Evolutionary conservation across 2,329 filamentous ascomycete genomes (phyloP).

Genomic region (Blastomyces silverae): DNA sequence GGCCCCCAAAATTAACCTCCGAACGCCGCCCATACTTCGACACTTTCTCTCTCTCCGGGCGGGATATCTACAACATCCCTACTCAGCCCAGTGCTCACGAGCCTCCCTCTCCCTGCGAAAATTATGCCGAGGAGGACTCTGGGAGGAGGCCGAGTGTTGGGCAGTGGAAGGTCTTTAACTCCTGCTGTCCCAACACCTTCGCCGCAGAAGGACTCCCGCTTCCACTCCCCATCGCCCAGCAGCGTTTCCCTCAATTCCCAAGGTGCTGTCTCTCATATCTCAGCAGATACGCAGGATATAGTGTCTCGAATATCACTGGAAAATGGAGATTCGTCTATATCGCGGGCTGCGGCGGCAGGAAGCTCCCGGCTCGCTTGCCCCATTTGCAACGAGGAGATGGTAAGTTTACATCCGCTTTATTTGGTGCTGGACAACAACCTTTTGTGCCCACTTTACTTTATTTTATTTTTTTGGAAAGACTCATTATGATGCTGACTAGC

Average conservation of each 20-base stretch:
- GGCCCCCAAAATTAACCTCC: not conserved
- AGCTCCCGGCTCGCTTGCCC: slow-evolving; percentile 75
- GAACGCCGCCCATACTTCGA: not conserved
- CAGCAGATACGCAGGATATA: slow-evolving; percentile 69
- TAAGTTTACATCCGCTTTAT: slow-evolving; percentile 37
- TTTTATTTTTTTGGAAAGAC: not conserved
- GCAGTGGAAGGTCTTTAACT: slow-evolving; percentile 74
- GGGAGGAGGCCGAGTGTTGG: slow-evolving; percentile 85
- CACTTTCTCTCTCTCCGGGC: not conserved
- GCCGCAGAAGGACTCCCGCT: slow-evolving; percentile 24
- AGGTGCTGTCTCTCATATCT: slow-evolving; percentile 63
- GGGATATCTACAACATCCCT: not conserved
- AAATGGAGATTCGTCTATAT: slow-evolving; percentile 45
- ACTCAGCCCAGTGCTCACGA: not conserved
- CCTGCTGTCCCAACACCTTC: slow-evolving; percentile 49
- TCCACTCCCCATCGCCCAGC: slow-evolving; percentile 61
- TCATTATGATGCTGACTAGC: slow-evolving; percentile 19
- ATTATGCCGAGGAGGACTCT: slow-evolving; percentile 77
- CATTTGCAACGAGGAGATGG: slow-evolving; percentile 99
- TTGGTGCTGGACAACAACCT: not conserved
- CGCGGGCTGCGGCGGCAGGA: slow-evolving; percentile 41
- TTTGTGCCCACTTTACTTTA: not conserved
- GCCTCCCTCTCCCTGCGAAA: not conserved
- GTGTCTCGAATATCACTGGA: slow-evolving; percentile 71
- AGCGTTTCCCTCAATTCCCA: slow-evolving; percentile 71